phyloP scores from a whole-genome alignment of 208 protist genomes.

The Endotrypanum monterogeii region DNA sequence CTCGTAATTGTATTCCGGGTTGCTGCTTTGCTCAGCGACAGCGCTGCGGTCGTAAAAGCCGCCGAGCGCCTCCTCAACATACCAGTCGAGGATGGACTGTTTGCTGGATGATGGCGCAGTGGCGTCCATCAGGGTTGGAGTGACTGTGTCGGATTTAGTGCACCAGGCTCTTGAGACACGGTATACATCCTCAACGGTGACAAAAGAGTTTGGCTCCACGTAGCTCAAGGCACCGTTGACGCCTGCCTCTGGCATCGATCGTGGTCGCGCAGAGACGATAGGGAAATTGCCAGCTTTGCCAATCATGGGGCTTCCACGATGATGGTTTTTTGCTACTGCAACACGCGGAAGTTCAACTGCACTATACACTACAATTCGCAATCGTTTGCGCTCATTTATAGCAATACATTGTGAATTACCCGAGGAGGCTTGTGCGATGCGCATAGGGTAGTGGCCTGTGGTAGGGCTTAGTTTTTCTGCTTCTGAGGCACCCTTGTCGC shows the following conservation, averaged over 20 bases:
- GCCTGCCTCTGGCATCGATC: conserved; percentile 16
- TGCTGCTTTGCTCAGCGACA: conserved; percentile 43
- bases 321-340: conserved; percentile 24
- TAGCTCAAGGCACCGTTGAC: conserved; percentile 34
- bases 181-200: conserved; percentile 79
- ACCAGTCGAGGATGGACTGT: conserved; percentile 60
- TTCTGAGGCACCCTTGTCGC: not conserved
- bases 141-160: not conserved
- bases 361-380: conserved; percentile 57
- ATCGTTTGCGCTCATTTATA: conserved; percentile 30
- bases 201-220: conserved; percentile 58
- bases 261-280: conserved; percentile 20
- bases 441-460: not conserved
- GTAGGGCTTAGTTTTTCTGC: not conserved
- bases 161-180: conserved; percentile 1
- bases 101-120: conserved; percentile 15
- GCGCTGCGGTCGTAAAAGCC: conserved; percentile 76
- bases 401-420: not conserved
- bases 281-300: not conserved
- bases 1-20: conserved; percentile 76
- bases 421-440: not conserved
- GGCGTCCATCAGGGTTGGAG: not conserved
- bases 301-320: not conserved
- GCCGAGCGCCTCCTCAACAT: conserved; percentile 51
- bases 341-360: conserved; percentile 64